Base-by-base conservation (phyloP, 371 early-diverging fungal genomes). In the Thermomucor indicae-seudaticae region DNA sequence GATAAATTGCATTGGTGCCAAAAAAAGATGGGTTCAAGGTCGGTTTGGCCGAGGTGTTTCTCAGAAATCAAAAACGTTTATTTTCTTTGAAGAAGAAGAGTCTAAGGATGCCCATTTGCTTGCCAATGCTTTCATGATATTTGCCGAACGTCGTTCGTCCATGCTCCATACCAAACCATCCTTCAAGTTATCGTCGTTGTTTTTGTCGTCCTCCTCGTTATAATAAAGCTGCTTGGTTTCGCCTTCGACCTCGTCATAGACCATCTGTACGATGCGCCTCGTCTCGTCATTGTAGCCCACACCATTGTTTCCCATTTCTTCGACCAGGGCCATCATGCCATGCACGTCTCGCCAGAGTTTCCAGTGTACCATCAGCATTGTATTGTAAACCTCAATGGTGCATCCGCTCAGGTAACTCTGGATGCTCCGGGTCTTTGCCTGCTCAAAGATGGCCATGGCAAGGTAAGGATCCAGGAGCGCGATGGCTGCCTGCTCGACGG, bases 271-370 rank as follows among this genome's bases (percentile, higher is more conserved):
- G 4, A 68, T 59, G 11, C 47, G 35, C 24, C 63, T 35, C 2
- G 76, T 65, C 5, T 54, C 52, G 16, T 57, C 51, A 43, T 72
- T 52, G 30, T 45, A 60, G 8, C 41, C 56, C 0, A 72, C 64
- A 24, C 70, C 72, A 48, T 70, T 68, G 0, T 61, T 17, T 12
- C 59, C 55, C 78, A 74, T 72, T 53, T 72, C 75, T 44, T 69
- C 66, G 3, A 68, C 53, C 28, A 67, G 31, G 12, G 62, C 51
- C 53, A 69, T 17, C 68, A 71, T 65, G 1, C 72, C 75, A 44
- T 66, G 51, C 0, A 71, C 42, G 49, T 74, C 74, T 17, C 60
- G 43, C 68, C 65, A 72, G 1, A 52, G 14, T 25, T 62, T 39
- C 71, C 71, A 72, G 29, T 69, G 64, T 23, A 68, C 40, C 16